phyloP scores from a whole-genome alignment of 805 yeast genomes.

The Pichia scutulata region DNA sequence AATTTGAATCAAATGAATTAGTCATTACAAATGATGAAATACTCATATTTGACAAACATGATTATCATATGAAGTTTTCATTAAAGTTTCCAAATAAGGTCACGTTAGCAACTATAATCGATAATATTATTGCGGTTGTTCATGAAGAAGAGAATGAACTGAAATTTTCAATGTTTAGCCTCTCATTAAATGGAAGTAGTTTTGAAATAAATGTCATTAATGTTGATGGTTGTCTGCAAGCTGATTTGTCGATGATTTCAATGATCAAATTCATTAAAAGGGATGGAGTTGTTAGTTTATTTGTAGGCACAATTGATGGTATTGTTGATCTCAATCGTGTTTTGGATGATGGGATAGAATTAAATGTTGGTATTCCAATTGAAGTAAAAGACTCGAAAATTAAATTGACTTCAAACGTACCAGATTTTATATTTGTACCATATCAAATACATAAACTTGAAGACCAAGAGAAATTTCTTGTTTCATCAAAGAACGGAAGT shows the following conservation, averaged over 20 bases:
- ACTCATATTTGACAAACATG: not conserved
- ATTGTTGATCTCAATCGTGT: not conserved
- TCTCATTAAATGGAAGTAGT: not conserved
- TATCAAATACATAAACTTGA: not conserved
- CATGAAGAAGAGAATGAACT: not conserved
- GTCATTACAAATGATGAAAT: not conserved
- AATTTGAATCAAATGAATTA: not conserved
- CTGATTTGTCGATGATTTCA: not conserved
- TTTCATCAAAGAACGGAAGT: conserved; percentile 22
- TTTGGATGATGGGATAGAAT: not conserved
- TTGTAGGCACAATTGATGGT: not conserved
- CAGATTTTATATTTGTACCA: not conserved
- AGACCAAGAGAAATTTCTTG: conserved; percentile 2
- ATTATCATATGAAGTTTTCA: not conserved
- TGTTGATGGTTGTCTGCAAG: not conserved
- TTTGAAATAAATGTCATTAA: not conserved
- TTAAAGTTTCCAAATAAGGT: not conserved
- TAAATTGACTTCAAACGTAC: not conserved
- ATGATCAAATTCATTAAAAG: not conserved
- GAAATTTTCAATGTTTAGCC: not conserved
- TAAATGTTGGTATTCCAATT: not conserved
- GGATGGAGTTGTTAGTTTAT: not conserved
- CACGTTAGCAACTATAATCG: not conserved
- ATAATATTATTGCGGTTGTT: not conserved
- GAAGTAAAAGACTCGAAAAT: not conserved